These are phyloP conservation scores for Didymella pinodella DNA, from an alignment of 2,329 filamentous ascomycete genomes.

Conservation along the genomic window DNA sequence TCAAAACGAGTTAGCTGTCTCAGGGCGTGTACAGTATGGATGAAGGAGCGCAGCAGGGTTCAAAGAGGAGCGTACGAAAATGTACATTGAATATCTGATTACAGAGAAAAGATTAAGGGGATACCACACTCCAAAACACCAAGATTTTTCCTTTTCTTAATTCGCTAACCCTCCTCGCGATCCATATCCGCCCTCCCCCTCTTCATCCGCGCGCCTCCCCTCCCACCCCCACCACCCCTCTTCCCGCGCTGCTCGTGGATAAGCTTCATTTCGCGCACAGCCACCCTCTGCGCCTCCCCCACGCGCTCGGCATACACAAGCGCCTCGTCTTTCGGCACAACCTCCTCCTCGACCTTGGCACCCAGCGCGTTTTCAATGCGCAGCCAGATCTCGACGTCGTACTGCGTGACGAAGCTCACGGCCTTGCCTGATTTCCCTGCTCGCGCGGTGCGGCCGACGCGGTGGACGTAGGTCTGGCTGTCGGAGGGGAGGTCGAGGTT, in stretches of 20 bases:
- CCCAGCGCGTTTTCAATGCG: slow-evolving; percentile 84
- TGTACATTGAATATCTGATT: too few relatives aligned
- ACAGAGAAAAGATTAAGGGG: background rate
- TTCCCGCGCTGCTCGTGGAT: slow-evolving; percentile 71
- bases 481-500: slow-evolving; percentile 87
- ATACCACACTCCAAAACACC: background rate
- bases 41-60: too few relatives aligned
- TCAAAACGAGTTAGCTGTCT: too few relatives aligned
- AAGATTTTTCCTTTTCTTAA: background rate
- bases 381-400: slow-evolving; percentile 81
- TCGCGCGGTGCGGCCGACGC: slow-evolving; percentile 86
- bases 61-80: too few relatives aligned
- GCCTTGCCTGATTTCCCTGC: slow-evolving; percentile 86
- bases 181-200: slow-evolving; percentile 73
- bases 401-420: slow-evolving; percentile 83
- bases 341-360: slow-evolving; percentile 75
- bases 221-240: slow-evolving; percentile 62
- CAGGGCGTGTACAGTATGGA: too few relatives aligned
- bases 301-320: slow-evolving; percentile 81
- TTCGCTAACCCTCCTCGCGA: slow-evolving; percentile 69
- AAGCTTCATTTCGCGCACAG: slow-evolving; percentile 82
- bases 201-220: slow-evolving; percentile 46
- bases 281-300: slow-evolving; percentile 82
- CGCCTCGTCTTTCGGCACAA: slow-evolving; percentile 79
- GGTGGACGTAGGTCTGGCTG: slow-evolving; percentile 89